phyloP scores from a whole-genome alignment of 345 rosid genomes.

The Citrus glauca region DNA sequence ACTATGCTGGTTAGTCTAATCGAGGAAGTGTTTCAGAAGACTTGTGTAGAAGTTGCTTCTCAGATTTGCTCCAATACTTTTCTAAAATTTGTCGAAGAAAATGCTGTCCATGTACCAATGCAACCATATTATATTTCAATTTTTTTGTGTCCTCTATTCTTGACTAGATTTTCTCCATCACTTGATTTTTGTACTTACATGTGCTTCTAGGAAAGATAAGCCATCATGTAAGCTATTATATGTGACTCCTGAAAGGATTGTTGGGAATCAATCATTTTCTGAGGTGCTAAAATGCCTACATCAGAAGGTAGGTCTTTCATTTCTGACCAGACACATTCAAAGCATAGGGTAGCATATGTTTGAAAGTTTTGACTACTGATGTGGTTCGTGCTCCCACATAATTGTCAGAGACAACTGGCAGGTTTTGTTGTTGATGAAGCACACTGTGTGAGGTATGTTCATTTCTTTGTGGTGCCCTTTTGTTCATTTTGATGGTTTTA shows the following conservation, averaged over 20 bases:
- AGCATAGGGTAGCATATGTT: not conserved
- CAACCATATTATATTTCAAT: not conserved
- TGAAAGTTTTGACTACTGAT: constrained; percentile 9
- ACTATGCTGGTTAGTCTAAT: not conserved
- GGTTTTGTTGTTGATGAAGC: constrained; percentile 95
- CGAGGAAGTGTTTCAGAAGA: not conserved
- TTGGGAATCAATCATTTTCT: constrained; percentile 62
- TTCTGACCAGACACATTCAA: not conserved
- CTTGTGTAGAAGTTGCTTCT: not conserved
- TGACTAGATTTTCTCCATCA: not conserved
- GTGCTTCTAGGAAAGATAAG: constrained; percentile 49
- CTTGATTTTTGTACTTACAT: constrained; percentile 1
- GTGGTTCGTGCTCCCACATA: not conserved
- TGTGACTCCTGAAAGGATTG: constrained; percentile 89
- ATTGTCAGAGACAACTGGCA: constrained; percentile 58
- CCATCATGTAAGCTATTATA: constrained; percentile 90
- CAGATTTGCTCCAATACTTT: not conserved
- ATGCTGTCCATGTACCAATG: not conserved
- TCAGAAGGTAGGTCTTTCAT: constrained; percentile 44
- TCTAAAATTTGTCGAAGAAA: not conserved
- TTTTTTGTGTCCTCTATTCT: not conserved
- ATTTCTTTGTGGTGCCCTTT: not conserved
- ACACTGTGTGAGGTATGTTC: constrained; percentile 79
- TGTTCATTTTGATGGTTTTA: not conserved
- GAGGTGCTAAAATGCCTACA: constrained; percentile 57